phyloP scores from a whole-genome alignment of 441 rosid genomes.

The Syzygium malaccense region DNA sequence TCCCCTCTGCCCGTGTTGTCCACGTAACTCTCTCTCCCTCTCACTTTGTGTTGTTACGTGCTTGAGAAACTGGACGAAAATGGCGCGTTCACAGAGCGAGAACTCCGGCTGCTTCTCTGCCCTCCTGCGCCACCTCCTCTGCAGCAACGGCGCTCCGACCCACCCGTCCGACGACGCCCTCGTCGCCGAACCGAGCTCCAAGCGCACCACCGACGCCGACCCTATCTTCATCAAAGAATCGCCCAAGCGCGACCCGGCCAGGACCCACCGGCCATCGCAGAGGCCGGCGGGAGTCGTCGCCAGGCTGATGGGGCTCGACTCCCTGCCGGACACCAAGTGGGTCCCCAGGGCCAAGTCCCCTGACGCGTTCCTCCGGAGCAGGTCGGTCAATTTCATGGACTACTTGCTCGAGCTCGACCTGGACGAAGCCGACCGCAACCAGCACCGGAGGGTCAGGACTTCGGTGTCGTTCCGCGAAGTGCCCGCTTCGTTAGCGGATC shows the following conservation, averaged over 20 bases:
- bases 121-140: slow-evolving; percentile 50
- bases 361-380: slow-evolving; percentile 45
- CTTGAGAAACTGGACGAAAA: background rate
- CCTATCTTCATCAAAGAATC: background rate
- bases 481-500: slow-evolving; percentile 17
- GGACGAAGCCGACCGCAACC: slow-evolving; percentile 2
- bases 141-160: slow-evolving; percentile 61
- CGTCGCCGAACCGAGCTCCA: slow-evolving; percentile 15
- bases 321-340: slow-evolving; percentile 44
- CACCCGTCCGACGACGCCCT: slow-evolving; percentile 50
- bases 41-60: background rate
- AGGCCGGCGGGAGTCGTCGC: slow-evolving; percentile 65
- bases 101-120: slow-evolving; percentile 62
- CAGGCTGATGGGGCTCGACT: slow-evolving; percentile 80
- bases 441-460: slow-evolving; percentile 56
- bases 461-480: slow-evolving; percentile 81
- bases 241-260: background rate
- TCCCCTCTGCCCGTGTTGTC: background rate
- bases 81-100: slow-evolving; percentile 19
- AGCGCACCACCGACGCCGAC: slow-evolving; percentile 5
- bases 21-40: background rate
- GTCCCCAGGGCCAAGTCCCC: slow-evolving; percentile 20
- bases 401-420: slow-evolving; percentile 39
- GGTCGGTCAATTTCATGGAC: slow-evolving; percentile 91
- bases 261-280: background rate